phyloP scores from a whole-genome alignment of 345 rosid genomes.

The Noccaea bulbosa region DNA sequence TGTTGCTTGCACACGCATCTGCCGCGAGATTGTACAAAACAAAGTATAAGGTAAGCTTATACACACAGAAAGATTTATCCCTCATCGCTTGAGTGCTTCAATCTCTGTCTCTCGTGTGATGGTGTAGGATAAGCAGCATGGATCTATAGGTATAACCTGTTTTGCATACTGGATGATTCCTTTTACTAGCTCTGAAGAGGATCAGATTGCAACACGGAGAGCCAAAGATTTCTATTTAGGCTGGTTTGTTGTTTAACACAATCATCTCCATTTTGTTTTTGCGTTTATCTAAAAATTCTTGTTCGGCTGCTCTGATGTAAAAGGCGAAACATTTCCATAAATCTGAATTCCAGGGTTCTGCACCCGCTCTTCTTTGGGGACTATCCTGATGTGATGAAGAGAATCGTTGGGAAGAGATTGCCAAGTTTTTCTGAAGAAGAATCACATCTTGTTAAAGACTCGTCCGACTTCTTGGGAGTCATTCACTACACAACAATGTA shows the following conservation, averaged over 20 bases:
- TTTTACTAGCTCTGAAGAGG: slow-evolving; percentile 49
- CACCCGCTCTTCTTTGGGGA: slow-evolving; percentile 73
- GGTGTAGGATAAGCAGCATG: slow-evolving; percentile 52
- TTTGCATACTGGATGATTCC: slow-evolving; percentile 44
- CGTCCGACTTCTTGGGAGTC: slow-evolving; percentile 63
- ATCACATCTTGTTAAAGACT: slow-evolving; percentile 57
- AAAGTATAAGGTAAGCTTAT: slow-evolving; percentile 57
- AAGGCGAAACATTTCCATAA: neutral
- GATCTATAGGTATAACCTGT: slow-evolving; percentile 49
- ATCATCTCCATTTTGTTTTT: neutral
- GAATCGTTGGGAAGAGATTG: slow-evolving; percentile 60
- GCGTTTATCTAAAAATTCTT: neutral
- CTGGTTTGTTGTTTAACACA: slow-evolving; percentile 45
- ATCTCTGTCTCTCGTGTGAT: neutral
- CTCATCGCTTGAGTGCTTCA: neutral
- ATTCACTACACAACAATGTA: slow-evolving; percentile 45
- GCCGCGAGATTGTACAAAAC: slow-evolving; percentile 53
- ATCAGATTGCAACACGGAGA: slow-evolving; percentile 50
- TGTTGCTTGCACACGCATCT: slow-evolving; percentile 67
- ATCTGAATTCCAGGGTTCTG: slow-evolving; percentile 45
- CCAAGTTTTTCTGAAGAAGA: slow-evolving; percentile 57
- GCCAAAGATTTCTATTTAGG: slow-evolving; percentile 50
- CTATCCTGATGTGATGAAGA: slow-evolving; percentile 67
- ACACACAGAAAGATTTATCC: too few species aligned
- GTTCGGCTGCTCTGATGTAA: neutral